Percentiles rank a stretch among this genome's conserved stretches.
Conservation (phyloP, 306 rosid genomes). For the Malus fusca region DNA sequence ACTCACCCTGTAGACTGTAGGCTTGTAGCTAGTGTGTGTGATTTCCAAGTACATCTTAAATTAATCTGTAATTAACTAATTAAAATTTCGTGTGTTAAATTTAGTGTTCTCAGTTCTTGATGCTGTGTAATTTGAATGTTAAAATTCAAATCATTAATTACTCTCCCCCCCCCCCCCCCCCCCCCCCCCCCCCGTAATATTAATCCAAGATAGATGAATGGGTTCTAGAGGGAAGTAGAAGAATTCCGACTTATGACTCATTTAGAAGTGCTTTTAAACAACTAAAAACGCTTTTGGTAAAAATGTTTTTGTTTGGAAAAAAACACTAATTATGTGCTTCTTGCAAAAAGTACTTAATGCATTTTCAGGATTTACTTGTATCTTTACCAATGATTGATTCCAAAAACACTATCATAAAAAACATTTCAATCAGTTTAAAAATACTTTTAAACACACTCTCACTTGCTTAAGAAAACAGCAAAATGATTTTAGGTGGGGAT, state of each 20-base stretch:
- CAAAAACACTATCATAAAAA: too few species aligned
- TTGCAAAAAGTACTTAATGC: too few species aligned
- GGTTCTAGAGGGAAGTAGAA: neutral
- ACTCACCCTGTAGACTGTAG: neutral
- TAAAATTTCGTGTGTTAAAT: neutral
- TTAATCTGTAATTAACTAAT: neutral
- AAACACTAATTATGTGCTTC: too few species aligned
- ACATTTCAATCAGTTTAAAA: too few species aligned
- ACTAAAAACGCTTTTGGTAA: too few species aligned
- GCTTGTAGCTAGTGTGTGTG: neutral
- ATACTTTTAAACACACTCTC: neutral
- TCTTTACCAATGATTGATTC: too few species aligned
- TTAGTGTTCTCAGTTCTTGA: neutral
- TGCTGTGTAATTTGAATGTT: neutral
- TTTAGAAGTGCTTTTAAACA: too few species aligned
- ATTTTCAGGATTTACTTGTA: too few species aligned
- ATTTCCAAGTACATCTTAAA: neutral
- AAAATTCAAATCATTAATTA: too few species aligned
- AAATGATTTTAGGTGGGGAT: neutral
- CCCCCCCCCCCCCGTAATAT: neutral
- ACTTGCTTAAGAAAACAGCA: neutral
- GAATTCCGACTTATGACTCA: neutral
- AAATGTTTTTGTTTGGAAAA: too few species aligned
- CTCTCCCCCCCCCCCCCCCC: neutral
- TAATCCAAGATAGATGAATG: neutral